Evolutionary conservation across 257 asterid genomes (phyloP), one percentile per base, ranked within the genome.

Genomic region (Paraleonurus japonicus): DNA sequence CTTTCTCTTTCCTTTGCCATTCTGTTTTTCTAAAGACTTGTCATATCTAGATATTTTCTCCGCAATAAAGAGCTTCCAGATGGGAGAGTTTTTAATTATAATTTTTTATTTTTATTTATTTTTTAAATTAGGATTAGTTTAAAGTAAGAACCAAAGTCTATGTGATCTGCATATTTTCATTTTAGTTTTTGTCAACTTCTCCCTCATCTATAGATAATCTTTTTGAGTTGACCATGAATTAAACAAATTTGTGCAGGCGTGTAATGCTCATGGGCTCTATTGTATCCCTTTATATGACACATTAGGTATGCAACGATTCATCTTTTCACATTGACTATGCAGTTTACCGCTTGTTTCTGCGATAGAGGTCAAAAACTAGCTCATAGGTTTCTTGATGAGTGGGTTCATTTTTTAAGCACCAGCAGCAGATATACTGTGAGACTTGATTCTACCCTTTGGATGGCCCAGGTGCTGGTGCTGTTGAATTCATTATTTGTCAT

Each of bases 251-350:
- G 55, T 86, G 89, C 90, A 94, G 98, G 98, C 98, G 12, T 94
- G 98, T 71, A 94, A 94, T 85, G 97, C 96, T 78, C 98, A 89
- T 74, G 98, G 96, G 33, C 89, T 94, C 37, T 81, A 82, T 69
- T 91, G 97, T 74, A 95, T 94, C 74, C 98, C 98, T 57, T 71
- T 94, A 50, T 94, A 94, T 61, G 98, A 94, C 87, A 89, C 98
- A 24, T 85, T 94, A 83, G 98, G 98, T 89, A 89, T 47, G 85
- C 65, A 60, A 27, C 24, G 13, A 26, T 26, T 63, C 75, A 61
- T 65, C 75, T 20, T 47, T 67, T 73, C 57, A 55, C 66, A 27
- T 57, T 24, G 8, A 26, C 39, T 45, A 27, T 37, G 65, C 27
- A 61, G 62, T 48, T 72, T 58, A 61, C 27, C 58, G 57, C 16